These are phyloP conservation scores for Drechslera avenae DNA, from an alignment of 2,329 filamentous ascomycete genomes.

Conservation along the genomic window DNA sequence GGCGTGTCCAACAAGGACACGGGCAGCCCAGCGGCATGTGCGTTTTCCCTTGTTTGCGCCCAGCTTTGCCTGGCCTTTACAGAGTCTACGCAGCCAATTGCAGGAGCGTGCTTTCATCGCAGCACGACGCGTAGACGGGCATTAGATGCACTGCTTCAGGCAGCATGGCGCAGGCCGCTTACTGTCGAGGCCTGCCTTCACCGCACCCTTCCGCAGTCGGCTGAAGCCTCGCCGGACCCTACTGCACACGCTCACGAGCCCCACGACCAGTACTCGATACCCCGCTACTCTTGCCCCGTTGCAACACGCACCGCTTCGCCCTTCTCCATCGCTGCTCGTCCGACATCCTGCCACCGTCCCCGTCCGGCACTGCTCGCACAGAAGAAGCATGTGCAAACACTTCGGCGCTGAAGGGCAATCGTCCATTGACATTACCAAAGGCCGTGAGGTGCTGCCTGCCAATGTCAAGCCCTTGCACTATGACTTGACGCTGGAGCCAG, in stretches of 20 bases:
- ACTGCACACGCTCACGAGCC: constrained; percentile 32
- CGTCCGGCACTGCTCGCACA: constrained; percentile 71
- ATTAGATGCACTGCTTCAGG: constrained; percentile 44
- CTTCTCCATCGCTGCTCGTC: constrained; percentile 22
- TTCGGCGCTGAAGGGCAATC: constrained; percentile 61
- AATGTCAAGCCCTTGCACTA: constrained; percentile 95
- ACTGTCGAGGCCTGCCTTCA: constrained; percentile 17
- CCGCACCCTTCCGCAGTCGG: constrained; percentile 30
- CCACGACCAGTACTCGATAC: constrained; percentile 35
- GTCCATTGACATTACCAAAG: constrained; percentile 65
- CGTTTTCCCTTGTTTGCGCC: constrained; percentile 9
- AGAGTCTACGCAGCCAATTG: constrained; percentile 30
- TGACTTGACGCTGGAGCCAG: constrained; percentile 86
- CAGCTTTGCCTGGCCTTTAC: constrained; percentile 16
- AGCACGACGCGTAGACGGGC: constrained; percentile 18
- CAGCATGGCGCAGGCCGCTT: constrained; percentile 32
- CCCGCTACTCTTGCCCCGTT: constrained; percentile 32
- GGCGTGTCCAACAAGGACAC: background rate
- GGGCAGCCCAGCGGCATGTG: constrained; percentile 5
- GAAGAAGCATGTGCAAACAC: constrained; percentile 74
- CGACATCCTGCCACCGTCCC: constrained; percentile 27
- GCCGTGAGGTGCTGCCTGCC: constrained; percentile 83
- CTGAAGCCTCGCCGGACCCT: constrained; percentile 29
- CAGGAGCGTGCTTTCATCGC: constrained; percentile 17
- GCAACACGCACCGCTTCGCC: constrained; percentile 26